These are phyloP conservation scores for Xylaria telfairii DNA, from an alignment of 495 filamentous ascomycete species.

Conservation along the genomic window DNA sequence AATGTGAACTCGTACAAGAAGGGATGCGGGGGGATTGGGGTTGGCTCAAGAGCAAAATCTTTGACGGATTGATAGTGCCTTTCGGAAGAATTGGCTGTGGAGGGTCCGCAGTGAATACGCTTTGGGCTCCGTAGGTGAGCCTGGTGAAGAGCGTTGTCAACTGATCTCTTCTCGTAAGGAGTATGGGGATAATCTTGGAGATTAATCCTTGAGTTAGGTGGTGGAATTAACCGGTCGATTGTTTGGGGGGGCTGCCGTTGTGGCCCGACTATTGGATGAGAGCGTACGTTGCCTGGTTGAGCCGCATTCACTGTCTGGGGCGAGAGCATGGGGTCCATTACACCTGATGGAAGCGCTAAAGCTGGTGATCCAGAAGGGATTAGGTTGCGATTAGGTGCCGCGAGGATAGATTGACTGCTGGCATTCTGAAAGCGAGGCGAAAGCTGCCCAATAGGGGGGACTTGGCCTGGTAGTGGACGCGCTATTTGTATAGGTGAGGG, in stretches of 20 bases:
- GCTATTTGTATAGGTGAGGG: conserved; percentile 7
- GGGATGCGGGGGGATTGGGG: conserved; percentile 37
- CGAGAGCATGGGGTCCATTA: neutral
- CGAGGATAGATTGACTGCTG: neutral
- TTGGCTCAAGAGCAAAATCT: conserved; percentile 50
- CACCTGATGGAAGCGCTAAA: neutral
- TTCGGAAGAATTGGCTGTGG: conserved; percentile 32
- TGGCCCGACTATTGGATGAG: neutral
- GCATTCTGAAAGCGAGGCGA: conserved; percentile 8
- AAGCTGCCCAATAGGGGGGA: neutral
- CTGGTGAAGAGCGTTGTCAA: conserved; percentile 61
- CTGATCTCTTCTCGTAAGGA: conserved; percentile 51
- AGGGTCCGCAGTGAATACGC: conserved; percentile 41
- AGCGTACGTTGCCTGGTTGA: conserved; percentile 4
- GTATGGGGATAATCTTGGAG: conserved; percentile 45
- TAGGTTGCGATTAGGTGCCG: neutral
- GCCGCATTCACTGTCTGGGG: neutral
- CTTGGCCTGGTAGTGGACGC: neutral
- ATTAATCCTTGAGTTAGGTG: conserved; percentile 28
- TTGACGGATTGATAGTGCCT: conserved; percentile 57
- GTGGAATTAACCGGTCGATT: conserved; percentile 44
- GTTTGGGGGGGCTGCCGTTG: conserved; percentile 7
- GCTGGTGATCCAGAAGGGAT: neutral
- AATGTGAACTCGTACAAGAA: conserved; percentile 42
- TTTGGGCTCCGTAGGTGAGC: conserved; percentile 62